phyloP scores from a whole-genome alignment of 768 basidiomycete genomes.

The Rhodotorula kratochvilovae region DNA sequence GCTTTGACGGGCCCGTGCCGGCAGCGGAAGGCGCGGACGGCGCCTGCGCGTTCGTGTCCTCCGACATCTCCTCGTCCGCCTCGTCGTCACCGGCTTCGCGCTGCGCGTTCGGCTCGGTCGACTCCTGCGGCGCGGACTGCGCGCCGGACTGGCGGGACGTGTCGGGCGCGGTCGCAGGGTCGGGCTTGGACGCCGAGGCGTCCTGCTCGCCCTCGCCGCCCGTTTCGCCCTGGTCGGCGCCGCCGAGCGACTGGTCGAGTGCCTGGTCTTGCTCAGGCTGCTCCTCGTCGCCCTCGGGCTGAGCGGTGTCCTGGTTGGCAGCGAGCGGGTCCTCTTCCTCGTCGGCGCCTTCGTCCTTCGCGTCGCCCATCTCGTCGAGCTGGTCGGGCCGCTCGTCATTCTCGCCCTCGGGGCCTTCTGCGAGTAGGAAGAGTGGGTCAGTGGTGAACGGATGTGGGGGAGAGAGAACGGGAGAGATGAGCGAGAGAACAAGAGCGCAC shows the following conservation, averaged over 20 bases:
- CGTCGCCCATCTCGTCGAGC: slow-evolving; percentile 50
- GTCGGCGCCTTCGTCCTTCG: slow-evolving; percentile 44
- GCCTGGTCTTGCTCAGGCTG: slow-evolving; percentile 46
- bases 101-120: slow-evolving; percentile 10
- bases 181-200: slow-evolving; percentile 13
- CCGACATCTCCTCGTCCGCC: slow-evolving; percentile 6
- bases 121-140: slow-evolving; percentile 1
- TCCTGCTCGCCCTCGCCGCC: slow-evolving; percentile 39
- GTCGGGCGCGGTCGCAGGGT: slow-evolving; percentile 21
- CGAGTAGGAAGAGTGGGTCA: background rate
- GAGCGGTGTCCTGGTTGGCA: slow-evolving; percentile 68
- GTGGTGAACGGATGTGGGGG: background rate
- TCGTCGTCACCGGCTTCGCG: slow-evolving; percentile 7
- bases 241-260: slow-evolving; percentile 32
- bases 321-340: slow-evolving; percentile 66
- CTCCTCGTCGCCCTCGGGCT: slow-evolving; percentile 54
- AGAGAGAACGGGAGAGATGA: no score
- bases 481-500: slow-evolving; percentile 13
- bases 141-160: slow-evolving; percentile 14
- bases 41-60: slow-evolving; percentile 12
- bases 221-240: slow-evolving; percentile 34
- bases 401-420: slow-evolving; percentile 46
- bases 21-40: slow-evolving; percentile 21
- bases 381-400: slow-evolving; percentile 46
- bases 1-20: slow-evolving; percentile 32